phyloP scores from a whole-genome alignment of 441 rosid species.

The Corymbia calophylla region DNA sequence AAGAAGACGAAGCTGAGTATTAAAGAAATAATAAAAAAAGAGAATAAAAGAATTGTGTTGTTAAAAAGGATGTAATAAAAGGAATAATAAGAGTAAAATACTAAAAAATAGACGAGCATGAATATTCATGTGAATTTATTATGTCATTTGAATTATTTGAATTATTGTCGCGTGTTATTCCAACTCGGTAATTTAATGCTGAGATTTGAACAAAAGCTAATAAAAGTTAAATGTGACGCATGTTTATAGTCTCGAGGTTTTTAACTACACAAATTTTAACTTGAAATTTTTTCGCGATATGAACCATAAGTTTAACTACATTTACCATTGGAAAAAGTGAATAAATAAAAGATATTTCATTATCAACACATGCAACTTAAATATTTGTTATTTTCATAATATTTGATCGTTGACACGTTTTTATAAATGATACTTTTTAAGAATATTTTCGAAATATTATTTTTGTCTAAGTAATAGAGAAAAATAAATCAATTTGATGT shows the following conservation, averaged over 20 bases:
- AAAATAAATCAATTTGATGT: background rate
- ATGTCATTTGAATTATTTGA: background rate
- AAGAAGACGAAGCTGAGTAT: background rate
- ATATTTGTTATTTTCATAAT: background rate
- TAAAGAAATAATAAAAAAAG: background rate
- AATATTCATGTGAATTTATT: background rate
- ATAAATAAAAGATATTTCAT: background rate
- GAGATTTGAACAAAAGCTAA: accelerated
- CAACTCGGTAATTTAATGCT: accelerated
- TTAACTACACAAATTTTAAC: background rate
- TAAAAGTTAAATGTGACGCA: accelerated
- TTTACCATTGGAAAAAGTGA: background rate
- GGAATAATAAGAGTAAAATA: background rate
- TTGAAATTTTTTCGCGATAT: background rate
- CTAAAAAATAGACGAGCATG: background rate
- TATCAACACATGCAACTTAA: background rate
- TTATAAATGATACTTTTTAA: background rate
- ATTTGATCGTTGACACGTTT: background rate
- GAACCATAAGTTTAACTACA: background rate
- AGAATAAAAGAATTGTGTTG: accelerated
- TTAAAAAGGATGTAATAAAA: too few relatives aligned
- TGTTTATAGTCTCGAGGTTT: background rate
- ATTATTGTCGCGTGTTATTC: accelerated
- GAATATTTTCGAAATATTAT: background rate
- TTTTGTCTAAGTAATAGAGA: background rate